phyloP scores from a whole-genome alignment of 306 rosid species.

The Inga laurina region DNA sequence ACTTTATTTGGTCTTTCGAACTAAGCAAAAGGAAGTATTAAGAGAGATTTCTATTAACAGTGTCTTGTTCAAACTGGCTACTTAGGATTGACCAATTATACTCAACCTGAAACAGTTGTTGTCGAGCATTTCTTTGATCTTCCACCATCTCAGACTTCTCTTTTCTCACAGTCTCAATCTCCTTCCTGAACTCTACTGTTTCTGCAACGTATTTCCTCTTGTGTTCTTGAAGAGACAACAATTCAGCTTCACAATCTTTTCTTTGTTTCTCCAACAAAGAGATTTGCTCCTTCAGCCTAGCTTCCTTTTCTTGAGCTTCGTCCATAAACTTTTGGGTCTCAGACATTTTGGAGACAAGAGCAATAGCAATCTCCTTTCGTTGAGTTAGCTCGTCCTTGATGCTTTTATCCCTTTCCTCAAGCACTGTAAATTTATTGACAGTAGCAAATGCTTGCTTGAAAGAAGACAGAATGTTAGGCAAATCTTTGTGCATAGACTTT shows the following conservation, averaged over 20 bases:
- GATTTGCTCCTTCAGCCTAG: neutral
- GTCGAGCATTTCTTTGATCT: neutral
- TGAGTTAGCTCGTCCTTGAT: neutral
- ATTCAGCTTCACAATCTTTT: neutral
- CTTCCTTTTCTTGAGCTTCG: neutral
- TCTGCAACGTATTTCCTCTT: neutral
- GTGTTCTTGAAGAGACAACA: neutral
- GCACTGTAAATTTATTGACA: neutral
- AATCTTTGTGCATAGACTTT: too few species aligned
- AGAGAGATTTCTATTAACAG: neutral
- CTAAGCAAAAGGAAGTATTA: neutral
- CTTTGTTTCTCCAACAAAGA: neutral
- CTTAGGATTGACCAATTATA: conserved; percentile 30
- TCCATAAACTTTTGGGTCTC: neutral
- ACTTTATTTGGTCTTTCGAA: neutral
- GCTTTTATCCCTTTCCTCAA: neutral
- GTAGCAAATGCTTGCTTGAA: too few species aligned
- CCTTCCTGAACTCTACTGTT: neutral
- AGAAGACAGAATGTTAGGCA: too few species aligned
- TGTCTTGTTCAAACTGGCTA: conserved; percentile 8
- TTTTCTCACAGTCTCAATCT: neutral
- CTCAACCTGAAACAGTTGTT: neutral
- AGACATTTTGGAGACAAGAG: neutral
- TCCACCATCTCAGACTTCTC: neutral
- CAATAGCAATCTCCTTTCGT: neutral